phyloP scores from a whole-genome alignment of 352 stramenopile species.

The Pythium utonaiense region DNA sequence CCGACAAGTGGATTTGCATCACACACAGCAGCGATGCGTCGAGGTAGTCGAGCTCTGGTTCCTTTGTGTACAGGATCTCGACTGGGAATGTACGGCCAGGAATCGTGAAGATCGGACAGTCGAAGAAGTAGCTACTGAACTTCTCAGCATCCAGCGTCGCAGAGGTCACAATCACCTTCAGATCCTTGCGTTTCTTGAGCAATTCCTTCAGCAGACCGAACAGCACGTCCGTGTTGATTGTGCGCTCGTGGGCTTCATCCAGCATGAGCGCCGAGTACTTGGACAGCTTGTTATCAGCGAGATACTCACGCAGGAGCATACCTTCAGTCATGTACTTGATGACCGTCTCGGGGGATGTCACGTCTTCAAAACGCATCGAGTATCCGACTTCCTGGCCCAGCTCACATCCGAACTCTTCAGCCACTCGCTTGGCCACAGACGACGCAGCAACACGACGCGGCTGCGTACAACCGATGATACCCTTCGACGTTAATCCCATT shows the following conservation, averaged over 20 bases:
- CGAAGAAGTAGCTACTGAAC: conserved; percentile 97
- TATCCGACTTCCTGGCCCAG: conserved; percentile 94
- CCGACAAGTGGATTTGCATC: conserved; percentile 99
- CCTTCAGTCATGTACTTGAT: conserved; percentile 99
- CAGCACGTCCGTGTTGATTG: conserved; percentile 98
- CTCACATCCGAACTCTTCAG: conserved; percentile 94
- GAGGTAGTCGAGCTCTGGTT: conserved; percentile 98
- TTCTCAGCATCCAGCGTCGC: conserved; percentile 98
- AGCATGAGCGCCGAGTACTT: conserved; percentile 96
- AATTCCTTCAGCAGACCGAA: conserved; percentile 95
- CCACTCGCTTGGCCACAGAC: conserved; percentile 96
- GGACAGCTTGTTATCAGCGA: conserved; percentile 95
- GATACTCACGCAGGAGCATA: conserved; percentile 99
- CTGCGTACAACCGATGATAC: conserved; percentile 98
- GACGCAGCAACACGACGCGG: conserved; percentile 97
- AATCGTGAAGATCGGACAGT: conserved; percentile 99
- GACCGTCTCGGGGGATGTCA: conserved; percentile 89
- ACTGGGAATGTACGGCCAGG: conserved; percentile 97
- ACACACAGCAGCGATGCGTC: conserved; percentile 97
- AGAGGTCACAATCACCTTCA: conserved; percentile 90
- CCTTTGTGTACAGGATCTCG: conserved; percentile 98
- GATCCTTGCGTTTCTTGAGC: conserved; percentile 76
- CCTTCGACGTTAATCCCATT: conserved; percentile 94
- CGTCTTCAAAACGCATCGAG: conserved; percentile 88
- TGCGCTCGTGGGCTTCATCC: conserved; percentile 98